These are phyloP conservation scores for Pistacia atlantica DNA, from an alignment of 345 rosid species.

Conservation along the genomic window DNA sequence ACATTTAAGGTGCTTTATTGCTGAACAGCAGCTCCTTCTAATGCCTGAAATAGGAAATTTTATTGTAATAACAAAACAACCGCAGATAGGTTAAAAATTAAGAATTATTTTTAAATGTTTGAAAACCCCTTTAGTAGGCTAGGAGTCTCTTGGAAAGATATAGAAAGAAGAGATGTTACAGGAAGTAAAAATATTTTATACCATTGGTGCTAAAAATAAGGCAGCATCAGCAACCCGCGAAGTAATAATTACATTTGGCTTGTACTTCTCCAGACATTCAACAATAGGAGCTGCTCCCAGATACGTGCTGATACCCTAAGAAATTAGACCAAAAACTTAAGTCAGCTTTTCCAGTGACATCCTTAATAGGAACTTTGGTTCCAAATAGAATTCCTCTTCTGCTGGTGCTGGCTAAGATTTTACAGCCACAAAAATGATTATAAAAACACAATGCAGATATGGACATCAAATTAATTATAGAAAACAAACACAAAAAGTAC, in stretches of 20 bases:
- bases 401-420: neutral
- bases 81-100: neutral
- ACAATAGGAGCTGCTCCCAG: conserved; percentile 96
- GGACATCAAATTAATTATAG: neutral
- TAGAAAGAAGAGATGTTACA: neutral
- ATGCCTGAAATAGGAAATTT: neutral
- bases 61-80: neutral
- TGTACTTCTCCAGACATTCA: conserved; percentile 84
- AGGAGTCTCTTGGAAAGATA: neutral
- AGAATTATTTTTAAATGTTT: neutral
- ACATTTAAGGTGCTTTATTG: neutral
- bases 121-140: neutral
- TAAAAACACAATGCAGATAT: neutral
- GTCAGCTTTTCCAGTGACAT: neutral
- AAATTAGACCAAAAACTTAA: conserved; percentile 18
- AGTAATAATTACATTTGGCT: conserved; percentile 76
- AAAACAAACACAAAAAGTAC: conserved; percentile 25
- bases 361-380: neutral
- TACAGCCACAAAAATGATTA: neutral
- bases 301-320: conserved; percentile 80
- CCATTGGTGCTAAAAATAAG: conserved; percentile 94
- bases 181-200: conserved; percentile 27
- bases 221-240: conserved; percentile 93
- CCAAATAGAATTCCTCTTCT: neutral
- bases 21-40: neutral